Evolutionary conservation across 1,139 yeast species (phyloP), one percentile per base, ranked within the genome.

Genomic region (Suhomyces atakaporum): DNA sequence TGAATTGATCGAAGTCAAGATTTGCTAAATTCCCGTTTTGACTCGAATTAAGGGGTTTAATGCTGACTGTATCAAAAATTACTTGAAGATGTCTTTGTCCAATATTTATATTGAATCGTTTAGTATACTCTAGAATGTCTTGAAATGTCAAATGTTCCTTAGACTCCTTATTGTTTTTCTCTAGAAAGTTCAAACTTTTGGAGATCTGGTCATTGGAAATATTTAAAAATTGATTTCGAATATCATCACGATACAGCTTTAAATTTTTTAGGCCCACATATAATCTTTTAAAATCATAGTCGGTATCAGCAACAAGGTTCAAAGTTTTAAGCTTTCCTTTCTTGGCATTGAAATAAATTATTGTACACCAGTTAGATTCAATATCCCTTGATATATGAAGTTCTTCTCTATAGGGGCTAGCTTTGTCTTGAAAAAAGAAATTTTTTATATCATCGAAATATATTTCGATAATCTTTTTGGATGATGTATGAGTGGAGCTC

Each of bases 371-470:
- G 13, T 77, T 66, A 10, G 69, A 65, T 32, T 80, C 79, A 36
- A 74, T 75, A 33, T 84, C 89, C 31, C 77, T 66, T 1, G 90
- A 76, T 1, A 89, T 75, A 31, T 83, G 82, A 45, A 86, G 75
- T 56, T 87, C 95, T 52, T 90, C 96, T 41, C 96, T 67, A 53
- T 88, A 90, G 45, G 85, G 84, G 18, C 76, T 71, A 1, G 96
- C 97, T 47, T 84, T 84, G 10, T 70, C 73, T 8, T 82, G 88
- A 8, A 74, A 67, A 36, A 89, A 64, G 1, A 88, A 73, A 39
- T 79, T 82, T 46, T 79, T 79, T 27, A 92, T 84, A 38, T 79
- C 79, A 54, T 86, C 96, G 11, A 88, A 66, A n/a, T 73, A 66
- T 40, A 89, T 67, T 31, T 64, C 71, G 15, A 77, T 74, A 10